These are phyloP conservation scores for Pleoardoris graminearum DNA, from an alignment of 2,329 filamentous ascomycete species.

Conservation along the genomic window DNA sequence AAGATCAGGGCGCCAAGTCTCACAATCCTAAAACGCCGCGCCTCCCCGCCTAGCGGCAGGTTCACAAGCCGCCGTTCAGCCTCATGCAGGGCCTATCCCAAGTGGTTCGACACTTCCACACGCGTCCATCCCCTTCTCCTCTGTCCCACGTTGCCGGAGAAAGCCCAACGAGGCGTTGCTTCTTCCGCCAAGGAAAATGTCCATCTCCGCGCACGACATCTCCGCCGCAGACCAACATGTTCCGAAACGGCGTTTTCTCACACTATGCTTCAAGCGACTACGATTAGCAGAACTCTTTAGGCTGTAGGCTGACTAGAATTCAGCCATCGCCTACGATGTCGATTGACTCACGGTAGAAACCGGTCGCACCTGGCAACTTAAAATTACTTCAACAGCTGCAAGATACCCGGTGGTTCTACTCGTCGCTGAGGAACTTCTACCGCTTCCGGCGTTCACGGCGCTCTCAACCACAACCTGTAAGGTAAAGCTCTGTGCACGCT, in stretches of 20 bases:
- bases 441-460: neutral
- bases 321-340: too few species aligned
- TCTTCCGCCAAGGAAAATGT: neutral
- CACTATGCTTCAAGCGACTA: too few species aligned
- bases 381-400: neutral
- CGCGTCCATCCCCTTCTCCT: neutral
- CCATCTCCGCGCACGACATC: neutral
- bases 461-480: neutral
- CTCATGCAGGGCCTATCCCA: conserved; percentile 1
- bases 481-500: too few species aligned
- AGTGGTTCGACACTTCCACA: conserved; percentile 2
- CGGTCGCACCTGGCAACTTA: too few species aligned
- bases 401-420: neutral
- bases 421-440: too few species aligned
- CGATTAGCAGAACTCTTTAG: too few species aligned
- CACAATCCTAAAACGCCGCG: conserved; percentile 2
- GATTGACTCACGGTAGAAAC: too few species aligned
- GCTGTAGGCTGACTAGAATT: too few species aligned
- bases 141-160: neutral
- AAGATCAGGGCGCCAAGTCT: neutral
- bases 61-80: conserved; percentile 6
- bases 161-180: neutral
- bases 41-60: neutral
- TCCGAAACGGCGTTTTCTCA: neutral
- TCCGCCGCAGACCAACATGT: neutral